Base-by-base conservation (phyloP, 805 yeast genomes). In the Candida takata region DNA sequence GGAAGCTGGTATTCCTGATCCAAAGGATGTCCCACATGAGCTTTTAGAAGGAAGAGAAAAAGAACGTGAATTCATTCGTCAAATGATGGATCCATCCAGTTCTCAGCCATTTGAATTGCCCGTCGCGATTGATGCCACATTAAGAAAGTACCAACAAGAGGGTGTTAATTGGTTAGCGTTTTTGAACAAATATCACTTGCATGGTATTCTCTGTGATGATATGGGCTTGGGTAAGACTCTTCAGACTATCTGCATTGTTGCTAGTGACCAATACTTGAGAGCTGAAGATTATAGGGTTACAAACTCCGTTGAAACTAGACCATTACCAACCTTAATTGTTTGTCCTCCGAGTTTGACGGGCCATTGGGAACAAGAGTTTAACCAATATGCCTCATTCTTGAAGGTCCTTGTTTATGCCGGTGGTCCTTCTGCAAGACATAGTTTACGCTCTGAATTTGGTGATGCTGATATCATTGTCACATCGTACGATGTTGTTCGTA, bases 341-440 rank as follows among this genome's bases (percentile, higher is more conserved):
- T 92, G 98, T 63, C 99, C 99, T 1, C 97, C 99, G 0, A 86
- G 97, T 1, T 72, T 92, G 48, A 88, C 97, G 3, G 98, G 99
- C 16, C 99, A 92, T 60, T 92, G 99, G 99, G 95, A 86, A 56
- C 95, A 86, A 55, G 99, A 92, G 60, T 67, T 92, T 46, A 74
- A 76, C 42, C 87, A 84, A 43, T 92, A 87, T 57, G 84, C 97
- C 0, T 95, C 97, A 29, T 82, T 83, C 45, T 65, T 92, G 62
- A 77, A 74, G 29, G 83, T 85, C 5, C 56, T 84, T 19, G 92
- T 86, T 3, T 90, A 90, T 59, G 95, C 94, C 15, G 98, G 99
- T n/a, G 79, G 86, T 5, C 97, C 98, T 3, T 62, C 81, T 4
- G 62, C 70, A 2, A 70, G 99, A 52, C 55, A 69, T 6, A 61